Percentiles rank a stretch among this genome's conserved stretches.
phyloP scores from a whole-genome alignment of 208 protist genomes.

The Borovskyia barvae region DNA sequence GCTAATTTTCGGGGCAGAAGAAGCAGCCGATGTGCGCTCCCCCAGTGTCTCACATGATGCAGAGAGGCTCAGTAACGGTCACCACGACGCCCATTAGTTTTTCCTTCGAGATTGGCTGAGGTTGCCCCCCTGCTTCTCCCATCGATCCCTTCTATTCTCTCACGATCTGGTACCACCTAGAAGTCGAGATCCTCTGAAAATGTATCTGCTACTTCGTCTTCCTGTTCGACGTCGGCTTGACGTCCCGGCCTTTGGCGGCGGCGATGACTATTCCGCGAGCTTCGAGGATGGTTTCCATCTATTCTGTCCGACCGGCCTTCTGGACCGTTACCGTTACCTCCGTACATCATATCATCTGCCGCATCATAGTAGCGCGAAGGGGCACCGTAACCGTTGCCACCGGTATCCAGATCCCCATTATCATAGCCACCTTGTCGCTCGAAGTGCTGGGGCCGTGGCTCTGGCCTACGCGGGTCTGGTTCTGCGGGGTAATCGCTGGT shows the following conservation, averaged over 20 bases:
- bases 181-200: slow-evolving; percentile 25
- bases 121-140: too few relatives aligned
- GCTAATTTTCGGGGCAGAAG: too few relatives aligned
- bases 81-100: too few relatives aligned
- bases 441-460: too few relatives aligned
- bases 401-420: not conserved
- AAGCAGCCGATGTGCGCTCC: too few relatives aligned
- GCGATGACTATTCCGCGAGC: slow-evolving; percentile 6
- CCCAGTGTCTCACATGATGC: too few relatives aligned
- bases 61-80: too few relatives aligned
- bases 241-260: slow-evolving; percentile 10
- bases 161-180: too few relatives aligned
- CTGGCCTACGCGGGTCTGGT: slow-evolving; percentile 15
- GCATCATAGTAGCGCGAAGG: slow-evolving; percentile 16
- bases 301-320: not conserved
- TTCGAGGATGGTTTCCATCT: slow-evolving; percentile 9
- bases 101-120: too few relatives aligned
- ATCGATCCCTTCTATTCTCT: too few relatives aligned
- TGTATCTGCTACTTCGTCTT: slow-evolving; percentile 32
- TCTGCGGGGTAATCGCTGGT: slow-evolving; percentile 11
- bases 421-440: slow-evolving; percentile 6
- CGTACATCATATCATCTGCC: slow-evolving; percentile 16
- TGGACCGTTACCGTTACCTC: slow-evolving; percentile 7
- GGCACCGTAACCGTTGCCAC: not conserved
- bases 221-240: slow-evolving; percentile 23